A percentile compares a stretch with the other conserved stretches of the same genome.
These are phyloP conservation scores for Viola odorata DNA, from an alignment of 345 rosid species.

Conservation along the genomic window DNA sequence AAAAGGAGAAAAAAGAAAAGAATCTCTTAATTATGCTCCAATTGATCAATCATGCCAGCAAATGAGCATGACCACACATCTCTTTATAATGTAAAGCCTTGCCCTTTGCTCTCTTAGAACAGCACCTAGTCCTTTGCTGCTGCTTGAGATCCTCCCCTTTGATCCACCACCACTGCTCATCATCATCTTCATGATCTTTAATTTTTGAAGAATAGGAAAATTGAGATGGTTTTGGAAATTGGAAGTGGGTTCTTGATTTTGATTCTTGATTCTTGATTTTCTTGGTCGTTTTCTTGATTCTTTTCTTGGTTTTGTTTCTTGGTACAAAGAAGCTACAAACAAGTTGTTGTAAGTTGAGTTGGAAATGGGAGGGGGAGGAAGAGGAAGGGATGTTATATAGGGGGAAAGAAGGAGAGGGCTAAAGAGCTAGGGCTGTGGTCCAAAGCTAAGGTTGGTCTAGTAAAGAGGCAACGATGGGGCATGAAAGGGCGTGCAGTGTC, in stretches of 20 bases:
- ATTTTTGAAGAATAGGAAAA: not conserved
- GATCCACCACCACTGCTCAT: slow-evolving; percentile 38
- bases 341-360: too few relatives aligned
- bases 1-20: not conserved
- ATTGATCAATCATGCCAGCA: slow-evolving; percentile 63
- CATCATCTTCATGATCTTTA: slow-evolving; percentile 37
- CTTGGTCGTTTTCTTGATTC: not conserved
- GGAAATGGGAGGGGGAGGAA: slow-evolving; percentile 16
- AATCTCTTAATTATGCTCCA: not conserved
- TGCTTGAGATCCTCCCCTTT: slow-evolving; percentile 61
- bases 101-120: slow-evolving; percentile 80
- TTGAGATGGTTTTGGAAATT: not conserved
- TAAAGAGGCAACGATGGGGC: slow-evolving; percentile 64
- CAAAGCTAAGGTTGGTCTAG: slow-evolving; percentile 39
- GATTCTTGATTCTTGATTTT: not conserved
- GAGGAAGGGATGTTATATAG: slow-evolving; percentile 33
- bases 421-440: slow-evolving; percentile 24
- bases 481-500: slow-evolving; percentile 59
- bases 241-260: not conserved
- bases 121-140: slow-evolving; percentile 50
- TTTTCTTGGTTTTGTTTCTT: not conserved
- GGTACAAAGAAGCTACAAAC: not conserved
- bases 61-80: slow-evolving; percentile 83
- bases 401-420: not conserved
- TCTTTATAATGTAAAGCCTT: slow-evolving; percentile 68